These are phyloP conservation scores for Galerina marginata DNA, from an alignment of 768 basidiomycete genomes.

Conservation along the genomic window DNA sequence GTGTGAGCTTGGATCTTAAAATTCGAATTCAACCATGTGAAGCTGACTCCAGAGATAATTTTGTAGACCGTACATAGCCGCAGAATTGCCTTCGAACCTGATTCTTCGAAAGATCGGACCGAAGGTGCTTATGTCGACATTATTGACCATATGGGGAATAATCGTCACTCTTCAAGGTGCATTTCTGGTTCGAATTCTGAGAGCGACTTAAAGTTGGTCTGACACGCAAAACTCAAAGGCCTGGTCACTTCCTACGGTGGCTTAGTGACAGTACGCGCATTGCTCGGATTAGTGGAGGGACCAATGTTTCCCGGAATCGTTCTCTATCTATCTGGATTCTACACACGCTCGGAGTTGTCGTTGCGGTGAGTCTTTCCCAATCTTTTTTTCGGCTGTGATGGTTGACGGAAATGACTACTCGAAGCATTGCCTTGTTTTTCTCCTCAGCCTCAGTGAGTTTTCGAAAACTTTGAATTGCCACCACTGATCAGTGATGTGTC, in stretches of 20 bases:
- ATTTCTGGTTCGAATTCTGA: not conserved
- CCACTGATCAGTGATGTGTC: not conserved
- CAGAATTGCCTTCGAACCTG: constrained; percentile 56
- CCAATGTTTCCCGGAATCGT: constrained; percentile 39
- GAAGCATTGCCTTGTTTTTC: constrained; percentile 45
- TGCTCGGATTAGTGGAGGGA: constrained; percentile 61
- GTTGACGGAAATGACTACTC: not conserved
- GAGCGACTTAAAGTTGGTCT: not conserved
- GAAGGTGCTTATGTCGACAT: constrained; percentile 49
- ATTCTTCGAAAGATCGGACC: constrained; percentile 50
- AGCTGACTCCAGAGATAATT: not conserved
- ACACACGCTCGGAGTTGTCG: constrained; percentile 30
- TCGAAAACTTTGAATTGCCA: not conserved
- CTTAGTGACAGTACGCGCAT: constrained; percentile 52
- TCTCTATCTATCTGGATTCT: constrained; percentile 44
- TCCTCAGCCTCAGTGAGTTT: constrained; percentile 38
- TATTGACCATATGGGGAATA: constrained; percentile 57
- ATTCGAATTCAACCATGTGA: not conserved
- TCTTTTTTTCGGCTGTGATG: not conserved
- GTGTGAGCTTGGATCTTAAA: constrained; percentile 27
- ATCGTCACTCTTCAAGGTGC: constrained; percentile 52
- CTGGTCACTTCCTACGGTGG: constrained; percentile 48
- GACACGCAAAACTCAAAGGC: constrained; percentile 36
- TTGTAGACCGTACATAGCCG: constrained; percentile 44
- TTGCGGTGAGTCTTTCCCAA: constrained; percentile 5